Base-by-base conservation (phyloP, 352 stramenopile genomes). In the Globisporangium spiculum region DNA sequence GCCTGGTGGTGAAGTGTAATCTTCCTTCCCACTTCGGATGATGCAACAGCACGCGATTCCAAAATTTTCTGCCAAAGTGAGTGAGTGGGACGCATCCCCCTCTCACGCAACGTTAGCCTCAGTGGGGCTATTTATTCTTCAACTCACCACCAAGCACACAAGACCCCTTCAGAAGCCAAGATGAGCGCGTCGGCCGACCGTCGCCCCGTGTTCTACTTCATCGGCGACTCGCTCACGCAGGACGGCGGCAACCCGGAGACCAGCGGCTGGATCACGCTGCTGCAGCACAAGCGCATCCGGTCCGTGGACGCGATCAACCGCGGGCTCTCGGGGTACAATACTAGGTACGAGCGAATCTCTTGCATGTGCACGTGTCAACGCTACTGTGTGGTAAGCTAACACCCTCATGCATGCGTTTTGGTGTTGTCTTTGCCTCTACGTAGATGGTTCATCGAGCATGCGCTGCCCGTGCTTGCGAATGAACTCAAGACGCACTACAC, bases 191-290 rank as follows among this genome's bases (percentile, higher is more conserved):
- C 14, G 14, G 4, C 24, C 24, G 53, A 60, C 3, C 65, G 46
- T 48, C 78, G 76, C 2, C 73, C 77, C 6, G 58, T 74, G 48
- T 63, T 88, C 38, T 68, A 86, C 20, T 71, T 90, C 6, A 34
- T 82, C 24, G 85, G 85, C 14, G 86, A 93, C 71, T 93, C 86
- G 46, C 78, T 91, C 68, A 92, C 84, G 30, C 71, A 91, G 68
- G 63, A 77, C 24, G 82, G 75, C 12, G 73, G 67, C n/a, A 65
- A 85, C n/a, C 70, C 65, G 2, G 61, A 72, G 44, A 71, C 67
- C 41, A 68, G 67, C 48, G 85, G 85, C 22, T 93, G 79, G 76
- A 67, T 74, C 46, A 48, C 69, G 9, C 70, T 81, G n/a, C 70
- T 93, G 53, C 74, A 82, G 26, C 22, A 87, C n/a, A 66, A 76